Base-by-base conservation (phyloP, 129 eudicot genomes). In the Flaveria trinervia region DNA sequence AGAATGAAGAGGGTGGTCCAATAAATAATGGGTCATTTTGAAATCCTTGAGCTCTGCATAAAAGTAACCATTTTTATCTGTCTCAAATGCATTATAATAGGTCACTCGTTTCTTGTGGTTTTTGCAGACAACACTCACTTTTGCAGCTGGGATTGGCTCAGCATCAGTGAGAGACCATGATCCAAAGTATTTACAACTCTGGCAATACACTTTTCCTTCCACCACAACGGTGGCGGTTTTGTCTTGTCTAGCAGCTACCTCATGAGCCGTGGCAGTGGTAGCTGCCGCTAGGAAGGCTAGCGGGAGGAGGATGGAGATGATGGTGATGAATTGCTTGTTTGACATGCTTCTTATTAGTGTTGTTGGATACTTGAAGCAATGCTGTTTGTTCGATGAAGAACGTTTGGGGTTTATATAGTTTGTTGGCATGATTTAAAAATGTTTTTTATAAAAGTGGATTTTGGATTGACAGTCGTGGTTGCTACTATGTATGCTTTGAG, bases 1-100 rank as follows among this genome's bases (percentile, higher is more conserved):
- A n/a, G 97, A 70, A 14, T 90, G 97, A 41, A 93, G 97, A 41
- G 97, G 98, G 81, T 93, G 97, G 73, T 93, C 98, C 70, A 89
- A 78, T 30, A 87, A 72, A 56, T 81, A 71, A 69, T 89, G 85
- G 54, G 71, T 78, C 91, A 89, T 89, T 70, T 73, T 84, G 71
- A 84, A 93, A 18, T 85, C 91, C 12, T 85, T 75, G 3, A 93
- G 89, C 30, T 87, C 76, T 13, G 90, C 96, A 25, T 91, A 87
- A 79, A 93, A 91, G 70, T 93, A 91, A 2, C 96, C 97, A 12
- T 83, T 39, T 54, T 81, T 72, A 76, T 85, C 81, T 1, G 95
- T 86, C 45, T 79, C 75, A 71, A 80, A 93, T 44, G 90, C 80
- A 55, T 86, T 91, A 71, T 91, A 93, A 72, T 75, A 93, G 79